phyloP scores from a whole-genome alignment of 805 yeast genomes.

The Candida cerambycidarum region DNA sequence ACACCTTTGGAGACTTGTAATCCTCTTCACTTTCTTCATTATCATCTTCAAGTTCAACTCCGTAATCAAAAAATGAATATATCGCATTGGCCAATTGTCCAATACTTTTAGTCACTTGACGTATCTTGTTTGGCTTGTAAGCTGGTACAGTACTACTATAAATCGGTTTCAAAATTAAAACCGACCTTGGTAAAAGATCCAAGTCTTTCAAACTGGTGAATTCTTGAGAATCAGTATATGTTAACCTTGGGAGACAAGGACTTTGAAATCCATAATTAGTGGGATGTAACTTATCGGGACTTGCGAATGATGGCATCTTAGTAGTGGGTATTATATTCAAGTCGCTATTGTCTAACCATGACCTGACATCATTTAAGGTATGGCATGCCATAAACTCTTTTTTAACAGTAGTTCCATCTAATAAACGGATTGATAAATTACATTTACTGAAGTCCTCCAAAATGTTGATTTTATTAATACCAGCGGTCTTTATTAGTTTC shows the following conservation, averaged over 20 bases:
- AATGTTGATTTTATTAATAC: neutral
- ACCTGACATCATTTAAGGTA: conserved; percentile 58
- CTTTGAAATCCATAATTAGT: conserved; percentile 42
- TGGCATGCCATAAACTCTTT: conserved; percentile 47
- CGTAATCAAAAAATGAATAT: conserved; percentile 43
- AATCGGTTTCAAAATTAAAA: conserved; percentile 68
- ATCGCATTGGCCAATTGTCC: conserved; percentile 28
- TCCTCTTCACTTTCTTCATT: conserved; percentile 4
- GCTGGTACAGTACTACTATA: conserved; percentile 23
- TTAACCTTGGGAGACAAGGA: conserved; percentile 49
- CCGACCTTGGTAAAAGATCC: conserved; percentile 70
- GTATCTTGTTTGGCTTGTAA: conserved; percentile 11
- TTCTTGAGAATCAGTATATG: conserved; percentile 53
- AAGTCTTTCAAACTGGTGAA: conserved; percentile 48
- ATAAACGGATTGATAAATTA: conserved; percentile 56
- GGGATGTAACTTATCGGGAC: conserved; percentile 56
- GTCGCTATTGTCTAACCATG: conserved; percentile 48
- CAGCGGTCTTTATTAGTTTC: neutral
- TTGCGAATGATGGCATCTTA: conserved; percentile 52
- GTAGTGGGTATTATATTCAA: conserved; percentile 39
- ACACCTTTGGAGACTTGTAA: conserved; percentile 11
- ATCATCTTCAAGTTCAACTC: conserved; percentile 25
- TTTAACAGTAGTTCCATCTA: conserved; percentile 63
- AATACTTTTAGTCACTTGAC: conserved; percentile 11
- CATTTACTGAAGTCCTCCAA: conserved; percentile 21